A percentile compares a stretch with the other conserved stretches of the same genome.
Conservation (phyloP, 805 yeast genomes). For the baker's yeast (Saccharomyces cerevisiae) region DNA sequence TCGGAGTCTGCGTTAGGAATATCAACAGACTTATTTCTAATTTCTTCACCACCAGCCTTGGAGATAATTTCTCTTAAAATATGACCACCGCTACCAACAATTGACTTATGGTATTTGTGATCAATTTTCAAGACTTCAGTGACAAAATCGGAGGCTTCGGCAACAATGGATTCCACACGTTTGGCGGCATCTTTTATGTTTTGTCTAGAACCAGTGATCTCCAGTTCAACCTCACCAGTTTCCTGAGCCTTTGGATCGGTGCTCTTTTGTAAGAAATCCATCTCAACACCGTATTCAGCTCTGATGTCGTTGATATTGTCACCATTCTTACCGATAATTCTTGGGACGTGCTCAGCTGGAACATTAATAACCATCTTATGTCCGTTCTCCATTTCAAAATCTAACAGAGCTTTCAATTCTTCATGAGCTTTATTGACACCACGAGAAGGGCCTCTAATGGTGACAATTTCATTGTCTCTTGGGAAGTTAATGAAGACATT, state of each 20-base stretch:
- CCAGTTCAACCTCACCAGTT: slow-evolving; percentile 50
- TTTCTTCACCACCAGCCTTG: slow-evolving; percentile 61
- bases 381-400: slow-evolving; percentile 83
- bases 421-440: slow-evolving; percentile 78
- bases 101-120: slow-evolving; percentile 61
- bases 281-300: slow-evolving; percentile 49
- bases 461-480: slow-evolving; percentile 49
- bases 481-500: slow-evolving; percentile 77
- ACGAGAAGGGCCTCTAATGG: slow-evolving; percentile 80
- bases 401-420: slow-evolving; percentile 73
- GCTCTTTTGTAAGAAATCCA: slow-evolving; percentile 34
- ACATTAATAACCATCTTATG: slow-evolving; percentile 54
- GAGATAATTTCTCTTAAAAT: slow-evolving; percentile 63
- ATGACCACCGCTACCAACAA: slow-evolving; percentile 75
- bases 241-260: slow-evolving; percentile 39
- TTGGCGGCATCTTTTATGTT: slow-evolving; percentile 66
- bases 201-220: slow-evolving; percentile 67
- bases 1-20: slow-evolving; percentile 64
- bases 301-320: slow-evolving; percentile 74
- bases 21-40: slow-evolving; percentile 35
- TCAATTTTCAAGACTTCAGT: slow-evolving; percentile 56
- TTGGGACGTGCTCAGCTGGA: slow-evolving; percentile 67
- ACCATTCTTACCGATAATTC: slow-evolving; percentile 86
- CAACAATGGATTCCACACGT: slow-evolving; percentile 53
- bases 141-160: slow-evolving; percentile 54